Percentiles rank a stretch among this genome's conserved stretches.
Evolutionary conservation across 352 stramenopile species (phyloP).

Genomic region (Paralagenidium karlingii): DNA sequence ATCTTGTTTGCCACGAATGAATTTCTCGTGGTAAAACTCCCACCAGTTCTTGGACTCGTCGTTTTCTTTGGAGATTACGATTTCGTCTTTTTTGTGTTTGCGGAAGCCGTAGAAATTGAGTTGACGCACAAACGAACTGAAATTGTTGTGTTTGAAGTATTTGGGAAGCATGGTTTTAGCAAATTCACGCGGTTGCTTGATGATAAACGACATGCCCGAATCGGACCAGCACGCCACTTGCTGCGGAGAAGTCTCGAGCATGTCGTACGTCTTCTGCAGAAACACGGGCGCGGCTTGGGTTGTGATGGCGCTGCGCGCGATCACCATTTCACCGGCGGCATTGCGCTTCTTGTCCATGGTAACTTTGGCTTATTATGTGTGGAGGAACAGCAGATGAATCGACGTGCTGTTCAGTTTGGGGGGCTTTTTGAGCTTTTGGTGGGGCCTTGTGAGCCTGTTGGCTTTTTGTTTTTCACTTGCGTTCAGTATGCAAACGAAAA

Average conservation of each 20-base stretch:
- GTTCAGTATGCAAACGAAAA: no score
- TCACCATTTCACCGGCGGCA: conserved; percentile 7
- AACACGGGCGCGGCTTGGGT: conserved; percentile 51
- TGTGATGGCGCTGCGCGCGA: conserved; percentile 5
- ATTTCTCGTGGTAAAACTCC: conserved; percentile 89
- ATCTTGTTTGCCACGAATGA: conserved; percentile 70
- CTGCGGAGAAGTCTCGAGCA: conserved; percentile 82
- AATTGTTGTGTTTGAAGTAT: conserved; percentile 95
- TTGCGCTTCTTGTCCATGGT: conserved; percentile 9
- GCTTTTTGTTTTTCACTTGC: conserved; percentile 14
- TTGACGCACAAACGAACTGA: conserved; percentile 88
- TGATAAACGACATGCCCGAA: conserved; percentile 78
- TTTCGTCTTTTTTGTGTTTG: conserved; percentile 88
- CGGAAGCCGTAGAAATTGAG: conserved; percentile 92
- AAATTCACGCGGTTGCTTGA: conserved; percentile 88
- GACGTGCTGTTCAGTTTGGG: no score
- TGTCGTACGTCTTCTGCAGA: conserved; percentile 89
- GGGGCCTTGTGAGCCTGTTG: no score
- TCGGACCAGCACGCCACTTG: conserved; percentile 73
- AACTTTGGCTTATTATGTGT: no score
- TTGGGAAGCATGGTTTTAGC: conserved; percentile 81
- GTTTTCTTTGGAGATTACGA: conserved; percentile 57
- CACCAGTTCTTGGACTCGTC: conserved; percentile 82
- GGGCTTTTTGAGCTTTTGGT: no score
- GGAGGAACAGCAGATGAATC: no score